Percentiles rank a stretch among this genome's conserved stretches.
Evolutionary conservation across 2,329 filamentous ascomycete species (phyloP).

Genomic region (Talaromyces sp.): DNA sequence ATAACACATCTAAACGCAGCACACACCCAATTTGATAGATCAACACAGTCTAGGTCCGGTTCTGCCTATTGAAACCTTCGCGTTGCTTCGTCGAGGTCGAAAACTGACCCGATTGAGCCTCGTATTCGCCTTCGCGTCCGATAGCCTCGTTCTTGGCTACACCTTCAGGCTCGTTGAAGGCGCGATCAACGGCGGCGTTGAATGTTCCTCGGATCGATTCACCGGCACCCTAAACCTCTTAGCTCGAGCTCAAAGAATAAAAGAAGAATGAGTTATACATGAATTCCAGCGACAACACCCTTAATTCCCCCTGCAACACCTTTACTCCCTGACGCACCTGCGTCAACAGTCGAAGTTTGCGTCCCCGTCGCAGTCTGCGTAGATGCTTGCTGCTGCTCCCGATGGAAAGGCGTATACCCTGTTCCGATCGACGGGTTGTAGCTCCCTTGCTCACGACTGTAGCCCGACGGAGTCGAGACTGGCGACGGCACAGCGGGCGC

Average conservation of each 20-base stretch:
- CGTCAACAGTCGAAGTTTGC: not conserved
- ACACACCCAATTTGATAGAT: not conserved
- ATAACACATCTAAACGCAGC: not conserved
- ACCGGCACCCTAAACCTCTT: conserved; percentile 33
- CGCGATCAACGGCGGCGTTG: conserved; percentile 37
- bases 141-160: conserved; percentile 36
- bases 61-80: conserved; percentile 6
- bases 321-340: not conserved
- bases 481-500: conserved; percentile 25
- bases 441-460: conserved; percentile 17
- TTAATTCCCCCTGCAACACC: conserved; percentile 26
- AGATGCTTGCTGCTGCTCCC: not conserved
- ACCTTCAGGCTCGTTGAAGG: conserved; percentile 36
- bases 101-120: conserved; percentile 33
- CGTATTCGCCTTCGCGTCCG: conserved; percentile 33
- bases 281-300: conserved; percentile 31
- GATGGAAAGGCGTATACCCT: conserved; percentile 18
- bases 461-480: conserved; percentile 17
- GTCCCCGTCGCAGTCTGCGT: not conserved
- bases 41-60: not conserved
- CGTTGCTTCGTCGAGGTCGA: conserved; percentile 19
- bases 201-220: conserved; percentile 40
- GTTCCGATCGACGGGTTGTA: conserved; percentile 27
- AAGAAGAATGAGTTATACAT: conserved; percentile 26
- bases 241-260: not conserved